phyloP scores from a whole-genome alignment of 345 rosid genomes.

The Citrus inodora region DNA sequence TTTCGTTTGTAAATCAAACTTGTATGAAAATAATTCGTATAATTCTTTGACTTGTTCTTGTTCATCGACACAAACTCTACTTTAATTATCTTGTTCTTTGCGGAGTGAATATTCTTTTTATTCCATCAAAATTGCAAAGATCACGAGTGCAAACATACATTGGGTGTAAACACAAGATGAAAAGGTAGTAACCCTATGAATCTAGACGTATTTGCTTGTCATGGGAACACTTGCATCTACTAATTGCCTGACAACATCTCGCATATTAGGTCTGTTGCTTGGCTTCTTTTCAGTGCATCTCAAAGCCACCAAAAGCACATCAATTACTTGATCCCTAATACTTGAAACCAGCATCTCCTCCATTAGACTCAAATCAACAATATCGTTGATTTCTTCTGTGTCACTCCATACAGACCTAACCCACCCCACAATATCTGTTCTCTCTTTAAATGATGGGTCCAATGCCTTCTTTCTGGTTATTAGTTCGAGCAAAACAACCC shows the following conservation, averaged over 20 bases:
- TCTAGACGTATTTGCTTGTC: conserved; percentile 3
- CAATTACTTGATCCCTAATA: conserved; percentile 48
- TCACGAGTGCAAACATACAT: not conserved
- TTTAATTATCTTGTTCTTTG: not conserved
- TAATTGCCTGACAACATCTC: conserved; percentile 60
- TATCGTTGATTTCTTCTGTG: conserved; percentile 27
- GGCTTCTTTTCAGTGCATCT: conserved; percentile 64
- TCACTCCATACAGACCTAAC: conserved; percentile 40
- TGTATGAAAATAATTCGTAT: conserved; percentile 7
- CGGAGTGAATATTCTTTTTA: not conserved
- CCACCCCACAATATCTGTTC: conserved; percentile 47
- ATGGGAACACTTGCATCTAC: conserved; percentile 6
- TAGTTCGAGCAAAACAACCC: conserved; percentile 68
- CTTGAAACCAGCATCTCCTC: conserved; percentile 48
- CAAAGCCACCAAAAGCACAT: conserved; percentile 47
- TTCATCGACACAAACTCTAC: not conserved
- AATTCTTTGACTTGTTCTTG: conserved; percentile 18
- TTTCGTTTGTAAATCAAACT: no score
- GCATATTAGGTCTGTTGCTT: conserved; percentile 57
- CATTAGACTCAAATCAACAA: conserved; percentile 41
- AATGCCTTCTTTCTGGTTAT: conserved; percentile 49
- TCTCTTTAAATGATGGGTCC: conserved; percentile 36
- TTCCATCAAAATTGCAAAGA: not conserved
- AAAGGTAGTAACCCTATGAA: not conserved
- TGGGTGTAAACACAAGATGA: not conserved